Conservation (phyloP, 192 early-diverging fungal species). For the Ramicandelaber brevisporus region DNA sequence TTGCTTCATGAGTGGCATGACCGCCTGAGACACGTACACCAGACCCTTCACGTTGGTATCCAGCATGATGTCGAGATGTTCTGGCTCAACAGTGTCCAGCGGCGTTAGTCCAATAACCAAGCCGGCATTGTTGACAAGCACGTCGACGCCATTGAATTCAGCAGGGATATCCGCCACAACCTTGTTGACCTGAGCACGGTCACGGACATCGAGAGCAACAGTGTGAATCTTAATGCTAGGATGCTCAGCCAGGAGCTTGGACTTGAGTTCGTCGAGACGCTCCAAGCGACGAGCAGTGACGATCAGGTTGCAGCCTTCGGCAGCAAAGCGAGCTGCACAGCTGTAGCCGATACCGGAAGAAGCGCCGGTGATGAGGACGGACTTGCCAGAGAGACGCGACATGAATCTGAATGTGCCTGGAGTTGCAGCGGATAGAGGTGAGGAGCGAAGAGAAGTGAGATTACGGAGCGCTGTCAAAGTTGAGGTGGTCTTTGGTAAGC, state of each 20-base stretch:
- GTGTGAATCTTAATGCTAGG: slow-evolving; percentile 26
- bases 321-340: slow-evolving; percentile 17
- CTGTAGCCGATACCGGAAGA: slow-evolving; percentile 20
- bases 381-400: too few relatives aligned
- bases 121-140: slow-evolving; percentile 81
- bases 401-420: too few relatives aligned
- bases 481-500: background rate
- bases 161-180: slow-evolving; percentile 21
- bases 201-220: slow-evolving; percentile 44
- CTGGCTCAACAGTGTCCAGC: slow-evolving; percentile 26
- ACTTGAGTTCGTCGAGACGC: slow-evolving; percentile 26
- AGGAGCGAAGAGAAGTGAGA: too few relatives aligned
- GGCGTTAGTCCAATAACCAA: slow-evolving; percentile 45
- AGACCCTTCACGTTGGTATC: slow-evolving; percentile 83
- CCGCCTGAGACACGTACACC: slow-evolving; percentile 49
- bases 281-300: slow-evolving; percentile 39
- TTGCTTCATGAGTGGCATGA: slow-evolving; percentile 50
- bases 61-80: slow-evolving; percentile 49
- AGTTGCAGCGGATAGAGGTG: too few relatives aligned
- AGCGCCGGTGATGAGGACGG: slow-evolving; percentile 20
- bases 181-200: slow-evolving; percentile 18
- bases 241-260: slow-evolving; percentile 15
- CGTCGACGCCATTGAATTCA: slow-evolving; percentile 33
- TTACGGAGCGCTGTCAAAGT: too few relatives aligned
- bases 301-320: slow-evolving; percentile 14